Conservation (phyloP, 31 red algal species). For the Asparagopsis taxiformis region DNA sequence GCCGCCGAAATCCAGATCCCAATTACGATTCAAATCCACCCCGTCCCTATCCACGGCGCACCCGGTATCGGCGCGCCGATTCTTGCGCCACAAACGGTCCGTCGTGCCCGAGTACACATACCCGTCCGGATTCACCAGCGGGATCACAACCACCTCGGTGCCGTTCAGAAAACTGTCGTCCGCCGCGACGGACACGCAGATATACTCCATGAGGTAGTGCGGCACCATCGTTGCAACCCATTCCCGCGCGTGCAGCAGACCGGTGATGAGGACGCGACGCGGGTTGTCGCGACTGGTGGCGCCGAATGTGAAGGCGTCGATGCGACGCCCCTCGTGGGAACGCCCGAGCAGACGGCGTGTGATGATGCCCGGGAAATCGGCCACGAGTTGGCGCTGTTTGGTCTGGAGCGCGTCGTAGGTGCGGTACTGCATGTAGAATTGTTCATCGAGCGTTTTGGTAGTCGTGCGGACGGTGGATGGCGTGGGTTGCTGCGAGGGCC, state of each 20-base stretch:
- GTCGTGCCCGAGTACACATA: slow-evolving; percentile 12
- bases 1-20: slow-evolving; percentile 10
- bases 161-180: not conserved
- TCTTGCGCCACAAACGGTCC: slow-evolving; percentile 30
- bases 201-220: slow-evolving; percentile 24
- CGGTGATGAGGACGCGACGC: slow-evolving; percentile 20
- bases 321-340: not conserved
- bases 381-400: too few species aligned
- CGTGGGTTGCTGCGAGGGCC: too few species aligned
- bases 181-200: not conserved
- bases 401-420: too few species aligned
- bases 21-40: slow-evolving; percentile 49
- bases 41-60: slow-evolving; percentile 1
- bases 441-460: too few species aligned
- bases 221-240: slow-evolving; percentile 29
- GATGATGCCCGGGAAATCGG: not conserved
- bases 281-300: slow-evolving; percentile 3
- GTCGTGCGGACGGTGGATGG: too few species aligned
- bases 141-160: slow-evolving; percentile 21
- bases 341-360: not conserved
- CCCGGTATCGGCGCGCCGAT: not conserved
- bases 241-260: slow-evolving; percentile 50
- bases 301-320: slow-evolving; percentile 8
- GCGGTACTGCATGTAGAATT: too few species aligned
- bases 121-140: slow-evolving; percentile 43